Base-by-base conservation (phyloP, 257 asterid genomes). In the Nicotiana obtusifolia region DNA sequence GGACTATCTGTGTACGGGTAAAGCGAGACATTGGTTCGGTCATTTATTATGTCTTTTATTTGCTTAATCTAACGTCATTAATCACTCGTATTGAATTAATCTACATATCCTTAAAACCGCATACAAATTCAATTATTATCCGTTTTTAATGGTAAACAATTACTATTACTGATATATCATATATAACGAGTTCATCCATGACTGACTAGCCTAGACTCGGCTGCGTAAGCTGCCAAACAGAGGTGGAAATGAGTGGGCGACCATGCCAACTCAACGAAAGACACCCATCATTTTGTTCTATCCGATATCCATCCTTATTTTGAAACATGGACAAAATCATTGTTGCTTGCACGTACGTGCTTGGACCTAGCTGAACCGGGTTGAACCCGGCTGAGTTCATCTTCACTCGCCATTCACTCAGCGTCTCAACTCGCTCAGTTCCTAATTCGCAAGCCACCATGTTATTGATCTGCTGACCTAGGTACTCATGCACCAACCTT, bases 211-310 rank as follows among this genome's bases (percentile, higher is more conserved):
- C 53, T 47, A 10, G 53, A 47, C 53, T 47, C 14, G 53, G 53
- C 11, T 15, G 53, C 53, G 67, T 49, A 49, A 81, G 83, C 54
- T 77, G 78, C 85, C 85, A 82, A 15, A 81, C 81, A 44, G 85
- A 82, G 17, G 81, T 78, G 52, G 82, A 57, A 33, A 82, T 65
- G 49, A 82, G 64, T 26, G 82, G 78, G 26, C 81, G 37, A 15
- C 59, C 67, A 37, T 76, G 64, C 85, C 85, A 76, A 62, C 77
- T 81, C 77, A 82, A 64, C 28, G 78, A 17, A 14, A 82, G 47
- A n/a, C 76, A 76, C 3, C 85, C 82, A 28, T 53, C 59, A 2
- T 49, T 26, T 11, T 64, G 44, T 56, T 76, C 85, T 14, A 82
- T 64, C 9, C 81, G 44, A 26, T 82, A 82, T 9, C 82, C 81